These are phyloP conservation scores for Ceratocystis cubensis DNA, from an alignment of 2,329 filamentous ascomycete species.

Conservation along the genomic window DNA sequence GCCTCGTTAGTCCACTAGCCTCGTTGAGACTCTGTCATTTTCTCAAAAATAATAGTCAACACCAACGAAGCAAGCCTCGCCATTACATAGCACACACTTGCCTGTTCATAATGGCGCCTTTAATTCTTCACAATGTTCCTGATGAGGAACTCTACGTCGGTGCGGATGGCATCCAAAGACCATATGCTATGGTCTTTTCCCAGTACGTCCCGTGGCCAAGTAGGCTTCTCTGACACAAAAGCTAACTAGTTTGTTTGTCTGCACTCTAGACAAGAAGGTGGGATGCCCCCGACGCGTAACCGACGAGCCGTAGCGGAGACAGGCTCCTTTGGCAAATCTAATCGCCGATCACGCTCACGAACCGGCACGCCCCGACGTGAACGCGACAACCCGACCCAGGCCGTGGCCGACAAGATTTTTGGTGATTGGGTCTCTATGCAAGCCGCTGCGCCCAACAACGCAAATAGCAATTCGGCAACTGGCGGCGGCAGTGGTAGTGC, in stretches of 20 bases:
- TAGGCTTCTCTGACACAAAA: not conserved
- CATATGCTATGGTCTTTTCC: constrained; percentile 54
- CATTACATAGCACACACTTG: not conserved
- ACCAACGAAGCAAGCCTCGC: not conserved
- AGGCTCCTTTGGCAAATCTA: constrained; percentile 56
- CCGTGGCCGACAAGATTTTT: constrained; percentile 50
- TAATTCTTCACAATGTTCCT: constrained; percentile 56
- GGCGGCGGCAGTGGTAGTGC: constrained; percentile 22
- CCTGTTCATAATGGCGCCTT: constrained; percentile 42
- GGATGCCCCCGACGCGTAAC: constrained; percentile 36
- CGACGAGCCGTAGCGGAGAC: constrained; percentile 46
- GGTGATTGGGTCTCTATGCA: constrained; percentile 44
- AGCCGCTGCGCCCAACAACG: constrained; percentile 27
- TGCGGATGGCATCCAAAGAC: constrained; percentile 51
- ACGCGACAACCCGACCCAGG: constrained; percentile 49
- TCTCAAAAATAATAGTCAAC: not conserved
- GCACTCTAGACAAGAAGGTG: constrained; percentile 39
- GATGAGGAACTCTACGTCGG: constrained; percentile 55
- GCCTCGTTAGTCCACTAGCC: no score
- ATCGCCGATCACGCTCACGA: constrained; percentile 48
- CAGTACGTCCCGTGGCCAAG: constrained; percentile 35
- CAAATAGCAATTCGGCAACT: constrained; percentile 26
- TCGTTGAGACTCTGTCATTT: no score
- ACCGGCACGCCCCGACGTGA: constrained; percentile 44
- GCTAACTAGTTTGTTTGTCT: constrained; percentile 1